Evolutionary conservation across 148 eudicot genomes (phyloP).

Genomic region (Suaeda aralocaspica): DNA sequence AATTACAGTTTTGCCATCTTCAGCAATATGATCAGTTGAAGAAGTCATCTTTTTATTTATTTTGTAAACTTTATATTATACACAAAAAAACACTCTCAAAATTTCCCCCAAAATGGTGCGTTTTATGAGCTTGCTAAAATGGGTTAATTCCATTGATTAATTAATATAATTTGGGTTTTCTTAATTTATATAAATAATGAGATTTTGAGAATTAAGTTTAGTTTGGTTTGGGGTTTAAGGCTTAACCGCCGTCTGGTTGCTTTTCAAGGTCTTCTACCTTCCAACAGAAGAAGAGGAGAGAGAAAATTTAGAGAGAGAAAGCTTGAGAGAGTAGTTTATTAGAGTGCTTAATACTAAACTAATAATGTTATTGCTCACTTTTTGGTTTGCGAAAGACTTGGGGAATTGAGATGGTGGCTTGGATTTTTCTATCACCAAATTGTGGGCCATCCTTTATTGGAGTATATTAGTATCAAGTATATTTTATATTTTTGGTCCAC

Average conservation of each 20-base stretch:
- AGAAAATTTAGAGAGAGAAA: slow-evolving; percentile 6
- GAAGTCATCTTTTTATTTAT: slow-evolving; percentile 38
- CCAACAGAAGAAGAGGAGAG: slow-evolving; percentile 1
- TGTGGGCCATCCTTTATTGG: neutral
- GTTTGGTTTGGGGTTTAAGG: slow-evolving; percentile 30
- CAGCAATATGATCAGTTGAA: slow-evolving; percentile 24
- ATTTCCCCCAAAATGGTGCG: neutral
- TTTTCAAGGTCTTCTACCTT: slow-evolving; percentile 26
- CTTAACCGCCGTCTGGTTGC: slow-evolving; percentile 39
- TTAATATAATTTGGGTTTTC: neutral
- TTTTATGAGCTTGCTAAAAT: neutral
- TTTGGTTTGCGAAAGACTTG: slow-evolving; percentile 17
- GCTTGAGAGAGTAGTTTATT: slow-evolving; percentile 1
- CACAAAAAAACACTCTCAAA: slow-evolving; percentile 1
- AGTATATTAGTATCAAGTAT: neutral
- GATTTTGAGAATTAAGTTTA: neutral
- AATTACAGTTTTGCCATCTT: slow-evolving; percentile 57
- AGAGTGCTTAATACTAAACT: slow-evolving; percentile 1
- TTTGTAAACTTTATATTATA: neutral
- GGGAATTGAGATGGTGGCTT: slow-evolving; percentile 26
- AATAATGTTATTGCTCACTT: neutral
- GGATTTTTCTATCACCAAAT: slow-evolving; percentile 15
- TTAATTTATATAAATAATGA: neutral
- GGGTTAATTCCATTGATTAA: slow-evolving; percentile 1
- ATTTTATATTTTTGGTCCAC: neutral